A percentile compares a stretch with the other conserved stretches of the same genome.
These are phyloP conservation scores for Wickerhamiella infanticola DNA, from an alignment of 1,139 yeast species.

Conservation along the genomic window DNA sequence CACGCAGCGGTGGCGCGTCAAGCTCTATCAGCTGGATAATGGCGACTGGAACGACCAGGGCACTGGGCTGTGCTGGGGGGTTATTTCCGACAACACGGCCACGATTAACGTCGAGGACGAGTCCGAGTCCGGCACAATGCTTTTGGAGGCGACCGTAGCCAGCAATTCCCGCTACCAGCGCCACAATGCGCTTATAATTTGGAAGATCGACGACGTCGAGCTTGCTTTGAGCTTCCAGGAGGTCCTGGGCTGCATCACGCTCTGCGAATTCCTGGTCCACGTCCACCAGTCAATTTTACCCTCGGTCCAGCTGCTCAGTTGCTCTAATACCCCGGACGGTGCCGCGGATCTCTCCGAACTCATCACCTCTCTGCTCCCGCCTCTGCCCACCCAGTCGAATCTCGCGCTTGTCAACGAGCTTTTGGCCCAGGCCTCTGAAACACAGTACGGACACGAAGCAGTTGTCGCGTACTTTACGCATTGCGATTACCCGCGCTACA, in stretches of 20 bases:
- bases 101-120: conserved; percentile 64
- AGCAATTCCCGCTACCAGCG: conserved; percentile 77
- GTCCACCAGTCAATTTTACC: conserved; percentile 67
- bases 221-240: conserved; percentile 89
- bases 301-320: conserved; percentile 17
- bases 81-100: conserved; percentile 33
- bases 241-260: conserved; percentile 69
- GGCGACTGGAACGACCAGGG: conserved; percentile 90
- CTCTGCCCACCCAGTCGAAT: conserved; percentile 32
- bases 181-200: conserved; percentile 85
- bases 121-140: conserved; percentile 38
- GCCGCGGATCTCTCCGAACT: conserved; percentile 27
- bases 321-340: neutral
- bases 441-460: conserved; percentile 23
- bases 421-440: conserved; percentile 17
- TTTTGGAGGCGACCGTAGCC: conserved; percentile 50
- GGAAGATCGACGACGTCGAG: conserved; percentile 65
- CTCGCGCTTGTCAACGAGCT: conserved; percentile 33
- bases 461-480: conserved; percentile 20
- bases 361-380: conserved; percentile 53
- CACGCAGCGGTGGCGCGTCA: conserved; percentile 57
- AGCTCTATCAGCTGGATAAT: conserved; percentile 66
- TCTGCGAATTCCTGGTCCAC: conserved; percentile 65
- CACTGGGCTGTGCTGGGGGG: conserved; percentile 80
- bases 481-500: conserved; percentile 34